Base-by-base conservation (phyloP, 2,329 filamentous ascomycete species). In the Cercospora sojina region DNA sequence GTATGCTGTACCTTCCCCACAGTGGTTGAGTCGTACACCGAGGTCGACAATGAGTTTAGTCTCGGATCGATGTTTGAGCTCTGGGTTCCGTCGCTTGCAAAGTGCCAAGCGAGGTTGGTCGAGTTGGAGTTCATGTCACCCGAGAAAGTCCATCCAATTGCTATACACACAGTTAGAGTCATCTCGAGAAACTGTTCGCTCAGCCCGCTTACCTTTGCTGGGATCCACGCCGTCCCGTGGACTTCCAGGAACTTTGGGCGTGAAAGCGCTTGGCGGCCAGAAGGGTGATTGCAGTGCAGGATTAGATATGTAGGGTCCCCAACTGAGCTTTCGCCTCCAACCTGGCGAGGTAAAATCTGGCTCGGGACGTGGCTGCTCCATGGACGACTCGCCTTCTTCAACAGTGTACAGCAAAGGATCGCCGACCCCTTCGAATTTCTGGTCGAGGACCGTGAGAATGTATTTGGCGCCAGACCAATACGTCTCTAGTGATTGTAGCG, bases 401-500 rank as follows among this genome's bases (percentile, higher is more conserved):
- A 79, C 80, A 0, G 85, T 87, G 70, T 88, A 88, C 9, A 88
- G 75, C 13, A 88, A 76, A 2, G 86, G 92, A 73, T 96, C 92
- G 78, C 90, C 91, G 41, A 94, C 91, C 0, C 92, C 92, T 76
- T 94, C 92, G 13, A 91, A 88, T 76, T 95, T 95, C 72, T 96
- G 92, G 72, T 96, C 91, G 10, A 96, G 81, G 0, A 92, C 91
- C 0, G 91, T 94, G 41, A 96, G 80, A 43, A 96, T 96, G 75
- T 96, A 96, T 65, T 91, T 90, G 27, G 92, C 90, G 7, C 92
- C 92, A 38, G 90, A 90, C 92, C 92, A 96, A 75, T 95, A 95
- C 0, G 85, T 85, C 71, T 95, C 88, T n/a, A 96, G 82, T 55
- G 91, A 88, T 71, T 93, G 88, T 10, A 96, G 79, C 0, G 91